Percentiles rank a stretch among this genome's conserved stretches.
These are phyloP conservation scores for Miscanthus lutarioriparius DNA, from an alignment of 176 grass and related monocot species.

Conservation along the genomic window DNA sequence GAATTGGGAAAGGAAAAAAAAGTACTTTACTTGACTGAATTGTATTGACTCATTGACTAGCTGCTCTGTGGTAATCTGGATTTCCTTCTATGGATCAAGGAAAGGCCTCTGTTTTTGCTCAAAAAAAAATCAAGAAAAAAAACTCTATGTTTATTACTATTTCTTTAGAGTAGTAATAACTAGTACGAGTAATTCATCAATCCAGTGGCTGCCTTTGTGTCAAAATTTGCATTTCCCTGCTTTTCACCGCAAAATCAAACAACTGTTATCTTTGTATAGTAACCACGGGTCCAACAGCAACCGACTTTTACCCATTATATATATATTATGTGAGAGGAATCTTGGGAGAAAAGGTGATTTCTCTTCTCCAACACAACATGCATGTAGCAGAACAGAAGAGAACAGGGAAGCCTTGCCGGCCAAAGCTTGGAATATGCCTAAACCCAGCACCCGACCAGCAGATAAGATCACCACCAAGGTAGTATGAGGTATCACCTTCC, in stretches of 20 bases:
- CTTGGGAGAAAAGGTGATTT: conserved; percentile 9
- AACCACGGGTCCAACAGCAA: not conserved
- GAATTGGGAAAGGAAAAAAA: not conserved
- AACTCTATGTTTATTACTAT: not conserved
- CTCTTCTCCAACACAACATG: not conserved
- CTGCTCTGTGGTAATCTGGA: too few relatives aligned
- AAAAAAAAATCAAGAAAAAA: not conserved
- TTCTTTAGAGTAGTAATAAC: not conserved
- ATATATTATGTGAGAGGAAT: not conserved
- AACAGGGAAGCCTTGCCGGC: conserved; percentile 26
- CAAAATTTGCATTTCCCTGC: not conserved
- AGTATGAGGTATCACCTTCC: not conserved
- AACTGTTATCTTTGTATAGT: not conserved
- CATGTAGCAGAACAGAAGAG: not conserved
- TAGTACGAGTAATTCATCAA: not conserved
- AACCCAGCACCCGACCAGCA: not conserved
- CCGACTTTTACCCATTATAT: not conserved
- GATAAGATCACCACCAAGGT: not conserved
- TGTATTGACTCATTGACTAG: not conserved
- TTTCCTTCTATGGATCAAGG: too few relatives aligned
- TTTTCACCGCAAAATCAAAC: not conserved
- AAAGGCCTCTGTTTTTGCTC: not conserved
- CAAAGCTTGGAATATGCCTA: conserved; percentile 35
- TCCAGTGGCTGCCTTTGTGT: not conserved
- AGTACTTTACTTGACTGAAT: not conserved